Evolutionary conservation across 805 yeast genomes (phyloP).

Genomic region (Suhomyces faveliae): DNA sequence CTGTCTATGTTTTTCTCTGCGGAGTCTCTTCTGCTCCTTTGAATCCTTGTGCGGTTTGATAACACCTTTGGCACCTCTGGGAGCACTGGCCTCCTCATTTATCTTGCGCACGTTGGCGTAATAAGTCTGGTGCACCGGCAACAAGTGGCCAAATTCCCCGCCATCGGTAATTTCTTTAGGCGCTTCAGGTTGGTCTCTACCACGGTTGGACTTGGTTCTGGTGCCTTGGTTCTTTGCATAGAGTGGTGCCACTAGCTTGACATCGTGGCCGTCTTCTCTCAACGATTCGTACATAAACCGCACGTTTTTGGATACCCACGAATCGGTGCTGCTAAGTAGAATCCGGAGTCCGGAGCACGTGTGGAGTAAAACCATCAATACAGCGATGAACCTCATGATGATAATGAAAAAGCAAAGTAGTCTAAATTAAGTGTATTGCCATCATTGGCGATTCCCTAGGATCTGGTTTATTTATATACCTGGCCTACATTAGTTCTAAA

Average conservation of each 20-base stretch:
- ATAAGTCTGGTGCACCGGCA: constrained; percentile 31
- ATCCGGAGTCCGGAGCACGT: constrained; percentile 12
- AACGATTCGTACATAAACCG: constrained; percentile 27
- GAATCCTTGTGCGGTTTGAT: constrained; percentile 12
- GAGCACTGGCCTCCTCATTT: constrained; percentile 7
- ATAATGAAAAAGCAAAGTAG: too few species aligned
- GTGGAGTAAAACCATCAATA: background rate
- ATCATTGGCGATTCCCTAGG: too few species aligned
- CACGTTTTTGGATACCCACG: constrained; percentile 38
- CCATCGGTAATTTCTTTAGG: constrained; percentile 18
- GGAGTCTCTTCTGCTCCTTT: constrained; percentile 15
- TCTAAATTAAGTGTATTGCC: too few species aligned
- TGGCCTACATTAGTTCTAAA: background rate
- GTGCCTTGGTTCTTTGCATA: constrained; percentile 13
- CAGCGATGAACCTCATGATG: constrained; percentile 1
- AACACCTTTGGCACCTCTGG: constrained; percentile 15
- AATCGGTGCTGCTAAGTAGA: constrained; percentile 31
- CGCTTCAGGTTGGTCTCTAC: constrained; percentile 1
- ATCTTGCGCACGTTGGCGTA: constrained; percentile 16
- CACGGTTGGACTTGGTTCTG: background rate
- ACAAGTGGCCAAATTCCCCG: constrained; percentile 36
- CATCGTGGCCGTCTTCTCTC: constrained; percentile 29
- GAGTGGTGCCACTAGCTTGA: constrained; percentile 32
- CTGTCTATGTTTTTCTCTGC: constrained; percentile 3
- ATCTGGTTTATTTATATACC: background rate